phyloP scores from a whole-genome alignment of 169 alveolate genomes.

The Perkinsus olseni region DNA sequence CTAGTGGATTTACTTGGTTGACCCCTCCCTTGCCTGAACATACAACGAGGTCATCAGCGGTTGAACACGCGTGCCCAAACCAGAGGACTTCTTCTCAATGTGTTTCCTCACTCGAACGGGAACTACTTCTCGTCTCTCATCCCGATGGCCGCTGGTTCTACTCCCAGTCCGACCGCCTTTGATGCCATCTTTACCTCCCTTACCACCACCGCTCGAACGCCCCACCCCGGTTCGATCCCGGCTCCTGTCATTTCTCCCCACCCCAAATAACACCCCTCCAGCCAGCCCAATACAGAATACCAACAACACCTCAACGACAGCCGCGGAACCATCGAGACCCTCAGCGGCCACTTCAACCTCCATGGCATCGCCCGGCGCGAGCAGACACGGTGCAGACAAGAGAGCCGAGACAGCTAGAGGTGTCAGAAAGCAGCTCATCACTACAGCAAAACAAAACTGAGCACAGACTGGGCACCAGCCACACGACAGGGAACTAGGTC shows the following conservation, averaged over 20 bases:
- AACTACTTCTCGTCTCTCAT: not conserved
- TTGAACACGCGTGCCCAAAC: not conserved
- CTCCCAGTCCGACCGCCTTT: not conserved
- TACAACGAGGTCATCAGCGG: not conserved
- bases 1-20: not conserved
- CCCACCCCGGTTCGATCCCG: not conserved
- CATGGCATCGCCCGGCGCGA: not conserved
- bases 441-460: not conserved
- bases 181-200: not conserved
- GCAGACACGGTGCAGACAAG: not conserved
- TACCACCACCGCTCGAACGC: not conserved
- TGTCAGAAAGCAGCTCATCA: not conserved
- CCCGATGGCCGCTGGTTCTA: not conserved
- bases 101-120: not conserved
- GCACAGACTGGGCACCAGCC: not conserved
- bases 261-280: not conserved
- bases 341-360: not conserved
- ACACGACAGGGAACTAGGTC: not conserved
- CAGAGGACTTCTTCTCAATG: not conserved
- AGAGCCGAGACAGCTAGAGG: not conserved
- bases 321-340: not conserved
- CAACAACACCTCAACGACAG: not conserved
- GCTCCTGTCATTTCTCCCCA: not conserved
- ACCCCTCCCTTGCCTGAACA: not conserved
- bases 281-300: not conserved